Base-by-base conservation (phyloP, 768 basidiomycete species). In the Calocybe indica region DNA sequence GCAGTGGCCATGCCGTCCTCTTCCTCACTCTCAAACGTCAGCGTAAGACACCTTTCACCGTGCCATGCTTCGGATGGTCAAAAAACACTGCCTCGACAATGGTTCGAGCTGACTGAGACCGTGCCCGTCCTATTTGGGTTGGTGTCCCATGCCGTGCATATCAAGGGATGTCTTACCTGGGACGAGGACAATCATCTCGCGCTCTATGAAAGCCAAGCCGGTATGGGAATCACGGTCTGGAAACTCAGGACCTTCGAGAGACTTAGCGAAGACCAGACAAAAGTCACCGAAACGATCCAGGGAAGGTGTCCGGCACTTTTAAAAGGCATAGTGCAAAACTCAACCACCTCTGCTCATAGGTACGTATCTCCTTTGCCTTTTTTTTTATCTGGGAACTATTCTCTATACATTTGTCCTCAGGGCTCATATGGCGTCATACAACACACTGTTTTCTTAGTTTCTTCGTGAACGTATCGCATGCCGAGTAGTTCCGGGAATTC, bases 161-260 rank as follows among this genome's bases (percentile, higher is more conserved):
- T 70, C n/a, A 45, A 40, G 30, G 70, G 66, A 2, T 62, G 62
- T 6, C 51, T 70, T 7, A 62, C 65, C 4, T 69, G 65, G 67
- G 63, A 67, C 31, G 54, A 65, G 11, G 46, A 55, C 1, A 52
- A 51, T 6, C 50, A 56, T 12, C 11, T 55, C 5, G 54, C 64
- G 13, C 50, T 70, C 15, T 69, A 67, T 38, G 68, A 68, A 43
- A 63, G 55, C 30, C 49, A 54, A 15, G 44, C 58, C 6, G 52
- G 47, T 28, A 45, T 53, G 15, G 56, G 50, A 3, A 58, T 63
- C 13, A 45, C 43, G 39, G 60, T 67, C 3, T 63, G 62, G 65
- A 68, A 69, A 43, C 22, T 65, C 33, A 57, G 66, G 8, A 54
- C 47, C 33, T 65, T 67, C 46, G 58, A 65, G 31, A 55, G 51